Evolutionary conservation across 257 asterid genomes (phyloP), one percentile per base, ranked within the genome.

Genomic region (Solanum dulcamara): DNA sequence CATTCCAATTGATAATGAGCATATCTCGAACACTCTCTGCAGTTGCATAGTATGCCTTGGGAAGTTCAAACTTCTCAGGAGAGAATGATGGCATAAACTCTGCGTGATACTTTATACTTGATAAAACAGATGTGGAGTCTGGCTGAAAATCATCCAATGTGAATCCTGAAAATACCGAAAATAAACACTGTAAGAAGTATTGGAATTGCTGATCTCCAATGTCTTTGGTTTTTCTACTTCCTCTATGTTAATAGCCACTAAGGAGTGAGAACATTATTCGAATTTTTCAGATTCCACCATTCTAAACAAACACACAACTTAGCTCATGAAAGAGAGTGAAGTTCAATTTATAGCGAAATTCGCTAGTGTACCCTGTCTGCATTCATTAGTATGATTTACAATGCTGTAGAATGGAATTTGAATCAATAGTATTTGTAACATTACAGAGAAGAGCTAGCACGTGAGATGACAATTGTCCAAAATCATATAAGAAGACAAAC

Each of bases 11-110:
- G 26, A 62, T 71, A 68, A 93, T 93, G 85, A 94, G 92, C 35
- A 87, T 77, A 90, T 94, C 98, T 12, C 94, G 93, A 62, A 94
- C 93, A 87, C 97, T 93, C 81, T 91, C 95, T 59, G 98, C 98
- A 0, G 96, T 93, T 60, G 98, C 97, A 86, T 87, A 91, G 89
- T 88, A 94, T 46, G 95, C 96, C 92, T 93, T 93, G 18, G 93
- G 87, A 86, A 88, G 94, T 80, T 92, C 98, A 81, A 92, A 92
- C 80, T 71, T 83, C 85, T 89, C 91, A 32, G 98, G 89, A 74
- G 97, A 92, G 88, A 93, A 94, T 50, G 85, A 86, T 6, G 98
- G 97, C 4, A 94, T 91, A 89, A 94, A 92, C 87, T 92, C 96
- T 0, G 96, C 90, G 38, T 94, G 97, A 85, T 93, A 89, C 67